Evolutionary conservation across 352 stramenopile genomes (phyloP), one percentile per base, ranked within the genome.

Genomic region (Pelagophyceae sp.): DNA sequence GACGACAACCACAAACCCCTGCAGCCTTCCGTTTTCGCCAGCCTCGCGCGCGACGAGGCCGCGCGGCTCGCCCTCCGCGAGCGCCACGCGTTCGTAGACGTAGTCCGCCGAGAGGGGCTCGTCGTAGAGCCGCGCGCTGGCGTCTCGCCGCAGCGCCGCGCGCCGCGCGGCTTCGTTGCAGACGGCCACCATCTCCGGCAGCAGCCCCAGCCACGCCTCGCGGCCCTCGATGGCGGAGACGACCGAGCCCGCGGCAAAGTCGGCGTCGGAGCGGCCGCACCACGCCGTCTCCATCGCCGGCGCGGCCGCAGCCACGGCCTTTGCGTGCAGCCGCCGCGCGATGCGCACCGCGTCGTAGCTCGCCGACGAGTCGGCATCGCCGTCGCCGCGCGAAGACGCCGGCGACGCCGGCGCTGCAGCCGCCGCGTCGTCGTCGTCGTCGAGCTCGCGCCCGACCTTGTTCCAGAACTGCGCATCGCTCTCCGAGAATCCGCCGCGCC

Each of bases 1-100:
- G 31, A 74, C 71, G 37, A 80, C 33, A 0, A 81, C 67, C 17
- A 83, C 74, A 38, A 83, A 83, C n/a, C 80, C 80, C 69, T 83
- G 80, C 50, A 83, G 38, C 65, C 65, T 72, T 54, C 38, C 63
- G 67, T 78, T 38, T 64, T 79, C 71, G 40, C 27, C 32, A 20
- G 64, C 31, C 1, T 80, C 77, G 32, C 79, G 67, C 40, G 80
- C 77, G 37, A 75, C 54, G 67, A 79, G 84, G 35, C 80, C 80
- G 15, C 6, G 15, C n/a, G 31, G n/a, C 15, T 37, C 3, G 86
- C 75, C 17, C 89, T 78, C 38, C 88, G 77, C 51, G 35, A n/a
- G 33, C 1, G 67, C 67, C 3, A 71, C 15, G 25, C 80, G 37
- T 33, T 83, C 80, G 27, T 31, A n/a, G 40, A 83, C 79, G 77